Conservation (phyloP, 805 yeast species). For the Wickerhamiella sorbophila region DNA sequence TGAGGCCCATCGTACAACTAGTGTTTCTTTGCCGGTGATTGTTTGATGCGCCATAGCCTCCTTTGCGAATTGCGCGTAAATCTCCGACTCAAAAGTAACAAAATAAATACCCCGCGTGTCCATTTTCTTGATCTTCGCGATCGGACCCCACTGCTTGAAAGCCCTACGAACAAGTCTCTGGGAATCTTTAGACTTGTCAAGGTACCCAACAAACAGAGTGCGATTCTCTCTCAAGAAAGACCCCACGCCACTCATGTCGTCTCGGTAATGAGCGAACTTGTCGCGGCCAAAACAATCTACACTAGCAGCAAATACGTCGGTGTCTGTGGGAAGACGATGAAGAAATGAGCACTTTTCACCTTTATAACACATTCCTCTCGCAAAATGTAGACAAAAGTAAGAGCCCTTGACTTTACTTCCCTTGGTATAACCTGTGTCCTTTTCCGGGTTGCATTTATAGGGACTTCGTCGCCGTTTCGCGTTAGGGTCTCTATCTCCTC, state of each 20-base stretch:
- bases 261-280: constrained; percentile 64
- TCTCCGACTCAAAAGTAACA: constrained; percentile 51
- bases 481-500: constrained; percentile 40
- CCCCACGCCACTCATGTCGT: constrained; percentile 93
- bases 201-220: constrained; percentile 58
- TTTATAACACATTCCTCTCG: constrained; percentile 72
- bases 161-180: constrained; percentile 32
- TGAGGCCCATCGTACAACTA: constrained; percentile 78
- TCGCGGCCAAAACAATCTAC: constrained; percentile 90
- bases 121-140: constrained; percentile 51
- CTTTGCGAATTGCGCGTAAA: constrained; percentile 83
- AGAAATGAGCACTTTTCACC: constrained; percentile 65
- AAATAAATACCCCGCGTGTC: constrained; percentile 60
- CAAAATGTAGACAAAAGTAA: constrained; percentile 68
- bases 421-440: constrained; percentile 63
- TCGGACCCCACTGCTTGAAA: constrained; percentile 64
- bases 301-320: constrained; percentile 46
- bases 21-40: constrained; percentile 47
- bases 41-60: constrained; percentile 88
- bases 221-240: constrained; percentile 53
- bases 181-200: constrained; percentile 31
- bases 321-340: constrained; percentile 56
- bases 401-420: constrained; percentile 39
- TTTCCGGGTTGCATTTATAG: constrained; percentile 41
- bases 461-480: constrained; percentile 32